Evolutionary conservation across 2,329 filamentous ascomycete genomes (phyloP), one percentile per base, ranked within the genome.

Genomic region (Juglanconis oblonga): DNA sequence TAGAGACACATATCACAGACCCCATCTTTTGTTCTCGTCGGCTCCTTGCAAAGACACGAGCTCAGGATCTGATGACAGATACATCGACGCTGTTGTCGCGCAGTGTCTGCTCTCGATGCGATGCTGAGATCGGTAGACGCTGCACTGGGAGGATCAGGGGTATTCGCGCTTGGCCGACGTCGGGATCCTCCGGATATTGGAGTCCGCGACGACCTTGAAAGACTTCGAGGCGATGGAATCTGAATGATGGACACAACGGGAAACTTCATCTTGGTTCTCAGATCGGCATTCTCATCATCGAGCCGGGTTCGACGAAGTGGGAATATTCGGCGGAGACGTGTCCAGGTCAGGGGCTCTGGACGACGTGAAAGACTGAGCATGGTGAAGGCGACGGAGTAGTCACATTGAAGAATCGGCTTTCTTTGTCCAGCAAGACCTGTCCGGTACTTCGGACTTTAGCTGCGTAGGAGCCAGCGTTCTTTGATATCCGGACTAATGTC

Each of bases 1-100:
- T 51, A 51, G 5, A 51, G 32, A 36, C 49, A 51, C 49, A 51
- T 51, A 36, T 51, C 49, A 24, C 49, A 51, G 49, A 51, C 49
- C 13, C 49, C 49, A 11, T 51, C 31, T 36, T 33, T 51, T 33
- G 49, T 51, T 10, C n/a, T 31, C 14, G 49, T 51, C 13, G 36
- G 49, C 32, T 51, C 49, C 36, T 31, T 51, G 49, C 49, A 51
- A 33, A 36, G 32, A 14, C 49, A 51, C n/a, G 49, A 51, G 31
- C 32, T 33, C 14, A 51, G 7, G 8, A 51, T 51, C 31, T 51
- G 31, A 11, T 17, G 33, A n/a, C 49, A 51, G 32, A 51, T 8
- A 31, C 49, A 51, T 33, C 36, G 13, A 7, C 32, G 49, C 8
- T 35, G 49, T 14, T 36, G 31, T 24, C 14, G 49, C 7, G 31